Percentiles rank a stretch among this genome's conserved stretches.
Conservation (phyloP, 2,329 filamentous ascomycete species). For the Xylariaceae sp. region DNA sequence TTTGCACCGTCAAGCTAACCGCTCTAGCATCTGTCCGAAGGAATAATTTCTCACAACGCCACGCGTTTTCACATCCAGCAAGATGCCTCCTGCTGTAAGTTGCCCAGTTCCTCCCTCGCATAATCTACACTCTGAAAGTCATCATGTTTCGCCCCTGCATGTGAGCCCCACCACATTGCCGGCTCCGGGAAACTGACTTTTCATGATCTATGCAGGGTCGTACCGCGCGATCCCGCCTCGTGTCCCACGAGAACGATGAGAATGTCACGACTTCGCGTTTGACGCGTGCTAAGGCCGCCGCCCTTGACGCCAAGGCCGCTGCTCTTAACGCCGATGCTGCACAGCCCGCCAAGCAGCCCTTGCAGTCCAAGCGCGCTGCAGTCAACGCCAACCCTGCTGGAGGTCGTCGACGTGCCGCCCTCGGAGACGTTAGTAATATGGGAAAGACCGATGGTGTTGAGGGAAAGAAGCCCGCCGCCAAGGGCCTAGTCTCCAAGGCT, state of each 20-base stretch:
- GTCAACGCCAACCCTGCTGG: conserved; percentile 44
- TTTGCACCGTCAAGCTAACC: conserved; percentile 11
- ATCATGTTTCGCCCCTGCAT: neutral
- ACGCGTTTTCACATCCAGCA: conserved; percentile 18
- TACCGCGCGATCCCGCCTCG: conserved; percentile 65
- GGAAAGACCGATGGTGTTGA: conserved; percentile 68
- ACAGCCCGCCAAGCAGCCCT: conserved; percentile 54
- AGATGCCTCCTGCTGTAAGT: conserved; percentile 38
- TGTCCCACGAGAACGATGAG: conserved; percentile 93
- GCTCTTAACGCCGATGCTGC: conserved; percentile 56
- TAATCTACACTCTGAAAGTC: neutral
- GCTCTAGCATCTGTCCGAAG: conserved; percentile 15
- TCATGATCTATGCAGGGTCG: conserved; percentile 48
- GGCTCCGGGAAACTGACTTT: conserved; percentile 7
- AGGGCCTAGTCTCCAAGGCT: conserved; percentile 73
- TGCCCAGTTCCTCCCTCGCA: neutral
- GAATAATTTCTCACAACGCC: conserved; percentile 12
- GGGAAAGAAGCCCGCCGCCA: conserved; percentile 65
- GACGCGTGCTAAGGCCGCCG: conserved; percentile 87
- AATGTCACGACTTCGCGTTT: conserved; percentile 75
- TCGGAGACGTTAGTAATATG: conserved; percentile 95
- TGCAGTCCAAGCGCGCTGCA: conserved; percentile 66
- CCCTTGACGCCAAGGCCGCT: conserved; percentile 58
- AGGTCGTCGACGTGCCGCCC: conserved; percentile 69
- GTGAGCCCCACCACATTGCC: neutral